These are phyloP conservation scores for Agrostemma githago DNA, from an alignment of 148 eudicot species.

Conservation along the genomic window DNA sequence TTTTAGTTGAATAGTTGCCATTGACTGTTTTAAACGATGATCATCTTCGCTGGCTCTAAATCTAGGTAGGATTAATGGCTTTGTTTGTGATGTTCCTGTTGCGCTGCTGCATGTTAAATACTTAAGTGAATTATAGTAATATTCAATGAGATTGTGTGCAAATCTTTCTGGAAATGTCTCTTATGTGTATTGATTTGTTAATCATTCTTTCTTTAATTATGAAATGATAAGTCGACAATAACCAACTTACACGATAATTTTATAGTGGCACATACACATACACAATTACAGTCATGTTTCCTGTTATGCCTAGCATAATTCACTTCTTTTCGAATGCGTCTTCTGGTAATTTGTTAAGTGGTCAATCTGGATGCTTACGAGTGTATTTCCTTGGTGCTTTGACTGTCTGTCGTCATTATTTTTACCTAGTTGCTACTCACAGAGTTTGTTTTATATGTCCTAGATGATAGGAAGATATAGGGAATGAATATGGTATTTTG, in stretches of 20 bases:
- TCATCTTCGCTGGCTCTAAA: too few relatives aligned
- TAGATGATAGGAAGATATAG: not conserved
- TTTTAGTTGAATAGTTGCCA: too few relatives aligned
- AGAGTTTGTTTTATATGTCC: not conserved
- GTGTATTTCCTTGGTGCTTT: not conserved
- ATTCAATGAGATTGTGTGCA: not conserved
- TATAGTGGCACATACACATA: not conserved
- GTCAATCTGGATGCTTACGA: not conserved
- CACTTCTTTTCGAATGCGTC: not conserved
- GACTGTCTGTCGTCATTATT: not conserved
- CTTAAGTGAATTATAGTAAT: not conserved
- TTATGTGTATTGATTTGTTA: not conserved
- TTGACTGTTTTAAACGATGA: too few relatives aligned
- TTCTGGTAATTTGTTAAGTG: not conserved
- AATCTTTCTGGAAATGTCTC: not conserved
- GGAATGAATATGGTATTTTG: not conserved
- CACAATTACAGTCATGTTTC: too few relatives aligned
- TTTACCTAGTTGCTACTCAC: not conserved
- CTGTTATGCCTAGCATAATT: not conserved
- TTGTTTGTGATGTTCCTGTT: not conserved
- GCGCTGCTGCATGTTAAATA: not conserved
- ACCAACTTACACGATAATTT: not conserved
- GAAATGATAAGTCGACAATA: too few relatives aligned
- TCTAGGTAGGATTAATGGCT: not conserved
- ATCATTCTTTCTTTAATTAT: not conserved